Evolutionary conservation across 2,329 filamentous ascomycete genomes (phyloP), one percentile per base, ranked within the genome.

Genomic region (Fusarium nanum): DNA sequence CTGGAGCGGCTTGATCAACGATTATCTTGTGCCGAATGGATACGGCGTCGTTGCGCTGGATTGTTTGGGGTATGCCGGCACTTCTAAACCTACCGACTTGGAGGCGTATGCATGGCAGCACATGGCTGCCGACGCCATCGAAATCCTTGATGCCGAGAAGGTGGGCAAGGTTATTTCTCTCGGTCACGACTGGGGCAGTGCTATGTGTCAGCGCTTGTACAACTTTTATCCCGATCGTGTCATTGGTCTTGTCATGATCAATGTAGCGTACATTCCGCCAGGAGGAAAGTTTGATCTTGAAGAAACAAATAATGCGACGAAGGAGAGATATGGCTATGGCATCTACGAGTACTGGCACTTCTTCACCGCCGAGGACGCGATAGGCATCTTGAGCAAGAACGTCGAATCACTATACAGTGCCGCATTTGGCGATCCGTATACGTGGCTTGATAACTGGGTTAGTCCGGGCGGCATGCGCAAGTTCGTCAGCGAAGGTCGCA

Each of bases 1-100:
- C 0, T 45, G 42, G 42, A 2, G 2, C 4, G 42, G 42, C 5
- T n/a, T 45, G 10, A 45, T 9, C 0, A 45, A 6, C n/a, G n/a
- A 45, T n/a, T 13, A 45, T 27, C 14, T 45, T 13, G 42, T 45
- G 11, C 42, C 42, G n/a, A 45, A 13, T 45, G 42, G 42, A n/a
- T 45, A 27, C 10, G 42, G 42, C 3, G 42, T 45, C 23, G 42
- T 45, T n/a, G 42, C 42, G 5, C 23, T 45, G 23, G 42, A 45
- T 13, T 45, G 42, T 45, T 10, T 45, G 23, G 23, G 42, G n/a
- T 45, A 45, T 45, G 42, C 23, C 27, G 42, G 42, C 4, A 27
- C 42, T 27, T 27, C 42, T n/a, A 45, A 45, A 27, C 42, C 42
- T 3, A 45, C 42, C 42, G 42, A 45, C 23, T 2, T 27, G 4